Conservation (phyloP, 148 eudicot species). For the Vaccinium corymbosum region DNA sequence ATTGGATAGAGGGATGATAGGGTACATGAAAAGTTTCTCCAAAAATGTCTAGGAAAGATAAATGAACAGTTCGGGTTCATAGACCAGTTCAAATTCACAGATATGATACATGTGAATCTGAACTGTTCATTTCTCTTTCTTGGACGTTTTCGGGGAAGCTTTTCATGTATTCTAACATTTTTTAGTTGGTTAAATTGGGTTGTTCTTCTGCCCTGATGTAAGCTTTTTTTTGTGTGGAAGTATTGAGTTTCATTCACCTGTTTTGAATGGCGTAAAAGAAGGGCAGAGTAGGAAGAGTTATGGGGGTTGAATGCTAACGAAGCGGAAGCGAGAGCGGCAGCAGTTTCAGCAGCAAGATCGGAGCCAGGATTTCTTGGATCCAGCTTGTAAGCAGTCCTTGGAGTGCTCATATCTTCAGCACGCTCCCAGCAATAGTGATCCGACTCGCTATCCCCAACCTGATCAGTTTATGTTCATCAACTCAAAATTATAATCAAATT, state of each 20-base stretch:
- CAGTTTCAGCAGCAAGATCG: constrained; percentile 84
- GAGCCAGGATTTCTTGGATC: constrained; percentile 67
- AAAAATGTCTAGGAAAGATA: no score
- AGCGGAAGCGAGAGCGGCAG: constrained; percentile 92
- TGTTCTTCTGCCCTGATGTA: neutral
- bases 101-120: no score
- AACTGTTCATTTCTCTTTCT: neutral
- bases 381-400: constrained; percentile 62
- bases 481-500: no score
- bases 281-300: constrained; percentile 70
- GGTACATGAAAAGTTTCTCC: no score
- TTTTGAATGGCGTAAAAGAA: constrained; percentile 65
- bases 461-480: neutral
- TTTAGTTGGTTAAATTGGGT: no score
- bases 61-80: no score
- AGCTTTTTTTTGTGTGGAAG: neutral
- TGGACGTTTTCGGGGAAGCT: neutral
- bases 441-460: constrained; percentile 84
- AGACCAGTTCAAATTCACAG: no score
- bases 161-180: no score
- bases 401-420: constrained; percentile 77
- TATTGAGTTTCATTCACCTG: constrained; percentile 34
- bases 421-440: constrained; percentile 93
- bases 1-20: no score
- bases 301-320: constrained; percentile 62